These are phyloP conservation scores for Dryadomyces quercivorus DNA, from an alignment of 2,329 filamentous ascomycete genomes.

Conservation along the genomic window DNA sequence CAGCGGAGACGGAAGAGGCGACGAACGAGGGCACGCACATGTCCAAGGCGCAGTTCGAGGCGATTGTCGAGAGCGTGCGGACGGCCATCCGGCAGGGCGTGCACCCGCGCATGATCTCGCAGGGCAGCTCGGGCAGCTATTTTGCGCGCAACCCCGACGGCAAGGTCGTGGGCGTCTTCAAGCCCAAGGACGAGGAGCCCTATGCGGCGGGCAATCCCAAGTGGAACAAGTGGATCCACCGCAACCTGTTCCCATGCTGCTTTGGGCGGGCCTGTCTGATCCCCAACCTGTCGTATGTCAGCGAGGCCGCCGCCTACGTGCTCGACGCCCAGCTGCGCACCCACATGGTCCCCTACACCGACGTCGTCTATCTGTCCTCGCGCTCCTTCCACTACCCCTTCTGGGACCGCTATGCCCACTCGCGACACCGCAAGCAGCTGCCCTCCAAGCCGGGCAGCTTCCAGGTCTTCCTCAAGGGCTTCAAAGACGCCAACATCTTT, in stretches of 20 bases:
- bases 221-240: constrained; percentile 99
- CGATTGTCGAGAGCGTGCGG: constrained; percentile 80
- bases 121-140: constrained; percentile 95
- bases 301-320: constrained; percentile 92
- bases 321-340: constrained; percentile 84
- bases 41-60: constrained; percentile 72
- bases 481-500: constrained; percentile 94
- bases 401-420: constrained; percentile 83
- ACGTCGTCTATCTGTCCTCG: constrained; percentile 85
- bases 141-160: constrained; percentile 87
- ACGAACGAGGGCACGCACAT: constrained; percentile 31
- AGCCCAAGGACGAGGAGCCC: constrained; percentile 97
- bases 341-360: constrained; percentile 89
- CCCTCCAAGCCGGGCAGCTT: constrained; percentile 92
- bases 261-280: constrained; percentile 94
- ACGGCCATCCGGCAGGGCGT: constrained; percentile 79
- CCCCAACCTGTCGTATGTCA: constrained; percentile 94
- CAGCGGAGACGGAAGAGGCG: constrained; percentile 36
- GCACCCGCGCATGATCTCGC: constrained; percentile 91
- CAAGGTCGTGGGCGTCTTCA: constrained; percentile 95
- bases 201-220: constrained; percentile 96
- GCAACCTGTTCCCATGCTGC: constrained; percentile 93
- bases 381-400: constrained; percentile 98
- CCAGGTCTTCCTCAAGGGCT: constrained; percentile 93
- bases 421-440: constrained; percentile 74